Evolutionary conservation across 257 asterid species (phyloP).

Genomic region (Apocynum venetum): DNA sequence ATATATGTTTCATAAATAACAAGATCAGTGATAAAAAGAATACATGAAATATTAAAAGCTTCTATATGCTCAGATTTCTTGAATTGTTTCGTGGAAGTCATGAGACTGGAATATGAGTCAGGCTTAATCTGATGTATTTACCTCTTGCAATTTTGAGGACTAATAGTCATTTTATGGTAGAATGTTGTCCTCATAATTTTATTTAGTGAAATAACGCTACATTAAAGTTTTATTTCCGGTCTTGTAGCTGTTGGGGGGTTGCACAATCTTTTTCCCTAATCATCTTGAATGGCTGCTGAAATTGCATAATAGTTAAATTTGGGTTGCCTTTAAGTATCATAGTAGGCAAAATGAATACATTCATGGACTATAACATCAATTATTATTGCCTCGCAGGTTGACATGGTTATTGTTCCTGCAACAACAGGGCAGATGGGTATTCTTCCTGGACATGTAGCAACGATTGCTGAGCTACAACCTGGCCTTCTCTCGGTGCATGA

Average conservation of each 20-base stretch:
- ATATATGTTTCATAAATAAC: background rate
- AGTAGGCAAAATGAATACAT: background rate
- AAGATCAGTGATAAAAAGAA: background rate
- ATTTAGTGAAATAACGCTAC: background rate
- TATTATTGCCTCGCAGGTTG: slow-evolving; percentile 36
- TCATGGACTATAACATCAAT: background rate
- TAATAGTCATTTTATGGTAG: background rate
- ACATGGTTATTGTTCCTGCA: slow-evolving; percentile 52
- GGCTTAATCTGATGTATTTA: background rate
- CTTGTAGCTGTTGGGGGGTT: background rate
- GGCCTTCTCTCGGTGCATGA: slow-evolving; percentile 49
- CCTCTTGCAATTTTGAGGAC: background rate
- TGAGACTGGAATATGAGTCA: background rate
- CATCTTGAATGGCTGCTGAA: background rate
- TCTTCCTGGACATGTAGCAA: slow-evolving; percentile 52
- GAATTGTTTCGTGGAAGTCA: background rate
- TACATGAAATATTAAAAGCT: background rate
- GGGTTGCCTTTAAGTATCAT: background rate
- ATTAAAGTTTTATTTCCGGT: background rate
- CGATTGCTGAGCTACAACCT: slow-evolving; percentile 56
- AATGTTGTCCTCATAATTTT: background rate
- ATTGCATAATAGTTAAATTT: background rate
- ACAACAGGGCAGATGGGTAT: slow-evolving; percentile 55
- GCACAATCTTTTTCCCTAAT: background rate
- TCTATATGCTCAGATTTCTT: background rate